Evolutionary conservation across 768 basidiomycete species (phyloP), one percentile per base, ranked within the genome.

Genomic region (Tylopilus sp.): DNA sequence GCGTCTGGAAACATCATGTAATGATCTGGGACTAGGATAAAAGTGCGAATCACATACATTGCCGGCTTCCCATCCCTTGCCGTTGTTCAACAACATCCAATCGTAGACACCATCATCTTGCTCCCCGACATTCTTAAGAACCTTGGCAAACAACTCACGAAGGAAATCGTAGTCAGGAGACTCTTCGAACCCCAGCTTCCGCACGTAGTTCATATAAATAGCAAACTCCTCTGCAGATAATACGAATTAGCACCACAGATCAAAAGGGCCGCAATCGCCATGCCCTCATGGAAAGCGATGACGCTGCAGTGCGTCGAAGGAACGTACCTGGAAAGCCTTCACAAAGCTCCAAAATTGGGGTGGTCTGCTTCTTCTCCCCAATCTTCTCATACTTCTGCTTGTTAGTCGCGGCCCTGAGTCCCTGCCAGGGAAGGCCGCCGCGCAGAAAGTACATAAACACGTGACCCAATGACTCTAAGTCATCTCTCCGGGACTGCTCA

Each of bases 351-450:
- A 81, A 76, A 60, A 99, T 98, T 7, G 82, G 78, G 15, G 95
- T 97, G 8, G 82, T 88, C 71, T 98, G 95, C 74, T 93, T 99
- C 80, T 98, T 98, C 75, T 97, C 97, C 43, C 95, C 97, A 59
- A 99, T 99, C 77, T 98, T 98, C 73, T 99, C 97, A 68, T 99
- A 99, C 75, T 98, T 98, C 70, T 98, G 95, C 75, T 98, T 98
- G 79, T 99, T 98, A 2, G 95, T 99, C 9, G 94, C 94, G 20
- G 95, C 97, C 64, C 95, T 85, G 56, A 99, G 76, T 41, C 95
- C 95, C 69, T 99, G 95, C 95, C 95, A 99, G 23, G 95, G 95
- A 50, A 99, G 79, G 18, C 94, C 93, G 22, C 95, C 95, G 5
- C 95, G 81, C 60, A 99, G 70, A 71, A 99, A 99, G 71, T 99